phyloP scores from a whole-genome alignment of 2,329 filamentous ascomycete genomes.

The Drechslerella coelobrocha region DNA sequence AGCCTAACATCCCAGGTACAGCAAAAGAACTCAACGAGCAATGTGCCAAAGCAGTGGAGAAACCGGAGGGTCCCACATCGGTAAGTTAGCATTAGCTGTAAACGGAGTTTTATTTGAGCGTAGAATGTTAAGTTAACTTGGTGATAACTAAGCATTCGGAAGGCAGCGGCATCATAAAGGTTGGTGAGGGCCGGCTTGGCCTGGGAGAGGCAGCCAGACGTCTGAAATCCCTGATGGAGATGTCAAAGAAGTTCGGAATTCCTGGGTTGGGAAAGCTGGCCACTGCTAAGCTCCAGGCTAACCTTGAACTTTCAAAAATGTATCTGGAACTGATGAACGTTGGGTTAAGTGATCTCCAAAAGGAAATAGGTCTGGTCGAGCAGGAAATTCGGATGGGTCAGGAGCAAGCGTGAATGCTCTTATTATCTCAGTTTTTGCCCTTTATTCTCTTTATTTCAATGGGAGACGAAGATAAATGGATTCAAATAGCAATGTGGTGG shows the following conservation, averaged over 20 bases:
- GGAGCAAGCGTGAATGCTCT: neutral
- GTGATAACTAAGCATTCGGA: neutral
- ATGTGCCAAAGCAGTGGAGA: neutral
- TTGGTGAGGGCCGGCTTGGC: neutral
- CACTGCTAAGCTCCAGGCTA: neutral
- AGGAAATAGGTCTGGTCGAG: neutral
- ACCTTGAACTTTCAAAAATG: neutral
- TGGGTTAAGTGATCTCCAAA: neutral
- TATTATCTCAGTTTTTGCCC: neutral
- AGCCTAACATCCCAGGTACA: neutral
- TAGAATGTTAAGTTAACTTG: neutral
- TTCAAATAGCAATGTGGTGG: too few species aligned
- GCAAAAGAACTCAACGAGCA: neutral
- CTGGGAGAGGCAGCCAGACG: neutral
- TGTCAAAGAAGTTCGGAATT: conserved; percentile 20
- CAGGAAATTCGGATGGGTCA: neutral
- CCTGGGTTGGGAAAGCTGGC: conserved; percentile 2
- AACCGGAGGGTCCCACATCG: neutral
- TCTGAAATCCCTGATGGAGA: conserved; percentile 1
- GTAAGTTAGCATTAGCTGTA: neutral
- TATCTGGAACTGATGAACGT: neutral
- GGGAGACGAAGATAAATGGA: too few species aligned
- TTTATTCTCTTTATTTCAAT: neutral
- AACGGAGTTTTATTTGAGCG: neutral
- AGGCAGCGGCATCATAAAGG: neutral